Evolutionary conservation across 139 green algal genomes (phyloP).

Genomic region (Chlorella sorokiniana): DNA sequence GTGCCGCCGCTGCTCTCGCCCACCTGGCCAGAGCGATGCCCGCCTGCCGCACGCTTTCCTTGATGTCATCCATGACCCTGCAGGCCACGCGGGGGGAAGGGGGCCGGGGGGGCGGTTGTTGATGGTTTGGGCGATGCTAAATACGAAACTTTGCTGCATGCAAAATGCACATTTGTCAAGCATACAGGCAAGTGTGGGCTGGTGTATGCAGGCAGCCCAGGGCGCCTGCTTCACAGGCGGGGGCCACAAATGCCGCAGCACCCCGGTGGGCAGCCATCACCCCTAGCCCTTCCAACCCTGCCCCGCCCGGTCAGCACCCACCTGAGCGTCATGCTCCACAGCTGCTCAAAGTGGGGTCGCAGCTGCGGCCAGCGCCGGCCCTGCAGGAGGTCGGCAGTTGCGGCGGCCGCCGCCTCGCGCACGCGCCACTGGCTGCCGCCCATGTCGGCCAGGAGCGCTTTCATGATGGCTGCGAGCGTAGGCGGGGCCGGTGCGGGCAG

Average conservation of each 20-base stretch:
- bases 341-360: conserved; percentile 46
- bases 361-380: conserved; percentile 73
- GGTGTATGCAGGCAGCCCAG: too few relatives aligned
- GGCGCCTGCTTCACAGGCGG: too few relatives aligned
- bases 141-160: too few relatives aligned
- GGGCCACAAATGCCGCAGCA: too few relatives aligned
- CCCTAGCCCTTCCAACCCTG: neutral
- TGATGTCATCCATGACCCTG: conserved; percentile 81
- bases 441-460: conserved; percentile 66
- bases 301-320: neutral
- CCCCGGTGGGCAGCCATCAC: too few relatives aligned
- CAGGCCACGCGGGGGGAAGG: neutral
- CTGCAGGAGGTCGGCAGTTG: conserved; percentile 79
- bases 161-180: too few relatives aligned
- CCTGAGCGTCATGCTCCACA: conserved; percentile 86
- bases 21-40: conserved; percentile 37
- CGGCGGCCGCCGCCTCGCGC: conserved; percentile 74
- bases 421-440: conserved; percentile 83
- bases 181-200: too few relatives aligned
- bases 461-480: conserved; percentile 52
- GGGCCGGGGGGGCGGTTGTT: neutral
- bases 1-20: neutral
- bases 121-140: too few relatives aligned
- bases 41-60: conserved; percentile 76
- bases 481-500: too few relatives aligned